Evolutionary conservation across 106 monocot genomes (phyloP).

Genomic region (Gastrodia elata): DNA sequence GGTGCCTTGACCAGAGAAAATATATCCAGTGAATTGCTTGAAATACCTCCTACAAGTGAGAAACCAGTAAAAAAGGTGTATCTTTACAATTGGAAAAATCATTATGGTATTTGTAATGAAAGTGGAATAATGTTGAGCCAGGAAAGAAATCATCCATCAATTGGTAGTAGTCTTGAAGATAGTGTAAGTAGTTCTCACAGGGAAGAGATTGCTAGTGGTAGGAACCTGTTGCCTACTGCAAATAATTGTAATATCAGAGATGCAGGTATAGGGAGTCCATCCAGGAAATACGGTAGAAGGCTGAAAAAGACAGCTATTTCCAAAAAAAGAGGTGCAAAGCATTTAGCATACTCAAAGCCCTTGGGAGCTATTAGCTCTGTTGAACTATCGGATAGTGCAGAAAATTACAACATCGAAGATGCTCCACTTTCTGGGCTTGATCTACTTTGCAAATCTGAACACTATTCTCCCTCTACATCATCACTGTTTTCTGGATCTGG

Average conservation of each 20-base stretch:
- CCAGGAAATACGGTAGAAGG: slow-evolving; percentile 32
- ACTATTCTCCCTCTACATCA: slow-evolving; percentile 46
- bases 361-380: slow-evolving; percentile 24
- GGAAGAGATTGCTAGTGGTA: slow-evolving; percentile 20
- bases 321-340: slow-evolving; percentile 17
- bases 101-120: slow-evolving; percentile 56
- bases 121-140: slow-evolving; percentile 39
- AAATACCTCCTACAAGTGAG: slow-evolving; percentile 23
- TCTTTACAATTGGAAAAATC: slow-evolving; percentile 75
- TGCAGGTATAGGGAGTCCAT: slow-evolving; percentile 11
- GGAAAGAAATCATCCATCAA: slow-evolving; percentile 25
- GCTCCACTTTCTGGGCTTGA: slow-evolving; percentile 15
- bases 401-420: slow-evolving; percentile 42
- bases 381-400: slow-evolving; percentile 48
- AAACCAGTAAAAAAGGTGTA: slow-evolving; percentile 45
- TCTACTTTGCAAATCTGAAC: slow-evolving; percentile 20
- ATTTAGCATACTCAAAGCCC: slow-evolving; percentile 24
- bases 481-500: slow-evolving; percentile 53
- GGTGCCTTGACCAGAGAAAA: slow-evolving; percentile 12
- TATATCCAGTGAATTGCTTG: slow-evolving; percentile 9
- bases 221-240: slow-evolving; percentile 19
- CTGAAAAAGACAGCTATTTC: slow-evolving; percentile 23
- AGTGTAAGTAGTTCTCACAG: slow-evolving; percentile 21
- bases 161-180: slow-evolving; percentile 22
- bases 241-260: slow-evolving; percentile 9